phyloP scores from a whole-genome alignment of 345 rosid species.

The Citrus unshiu region DNA sequence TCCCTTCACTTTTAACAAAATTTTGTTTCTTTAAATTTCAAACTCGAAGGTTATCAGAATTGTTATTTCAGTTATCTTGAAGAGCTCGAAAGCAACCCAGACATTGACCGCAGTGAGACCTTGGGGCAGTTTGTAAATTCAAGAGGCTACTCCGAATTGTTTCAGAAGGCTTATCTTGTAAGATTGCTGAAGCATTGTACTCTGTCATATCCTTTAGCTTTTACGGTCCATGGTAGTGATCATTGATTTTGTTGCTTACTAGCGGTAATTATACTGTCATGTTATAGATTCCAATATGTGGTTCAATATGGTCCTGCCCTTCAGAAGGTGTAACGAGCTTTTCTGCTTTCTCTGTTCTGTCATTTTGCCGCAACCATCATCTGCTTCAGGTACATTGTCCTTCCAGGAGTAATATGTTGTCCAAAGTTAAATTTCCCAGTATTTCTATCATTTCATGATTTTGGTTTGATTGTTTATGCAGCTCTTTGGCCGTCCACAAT shows the following conservation, averaged over 20 bases:
- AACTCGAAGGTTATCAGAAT: neutral
- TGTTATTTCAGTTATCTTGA: constrained; percentile 46
- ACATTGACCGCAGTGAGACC: constrained; percentile 58
- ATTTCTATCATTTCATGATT: neutral
- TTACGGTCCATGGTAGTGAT: neutral
- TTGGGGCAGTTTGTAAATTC: constrained; percentile 62
- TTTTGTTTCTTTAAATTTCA: neutral
- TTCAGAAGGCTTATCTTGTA: constrained; percentile 87
- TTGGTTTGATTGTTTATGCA: constrained; percentile 18
- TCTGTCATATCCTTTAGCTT: neutral
- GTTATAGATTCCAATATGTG: constrained; percentile 72
- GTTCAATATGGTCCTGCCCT: constrained; percentile 90
- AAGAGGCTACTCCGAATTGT: constrained; percentile 71
- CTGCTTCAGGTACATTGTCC: constrained; percentile 68
- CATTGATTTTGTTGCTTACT: neutral
- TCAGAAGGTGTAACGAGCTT: constrained; percentile 69
- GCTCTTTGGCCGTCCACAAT: constrained; percentile 88
- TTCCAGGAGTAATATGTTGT: neutral
- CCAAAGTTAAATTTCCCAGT: too few relatives aligned
- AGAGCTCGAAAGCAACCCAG: constrained; percentile 60
- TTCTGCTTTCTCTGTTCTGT: constrained; percentile 80
- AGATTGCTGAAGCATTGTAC: constrained; percentile 16
- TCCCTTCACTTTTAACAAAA: too few relatives aligned
- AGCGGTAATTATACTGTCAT: neutral
- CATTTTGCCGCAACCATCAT: constrained; percentile 82